Conservation (phyloP, 306 rosid species). For the Betula pendula region DNA sequence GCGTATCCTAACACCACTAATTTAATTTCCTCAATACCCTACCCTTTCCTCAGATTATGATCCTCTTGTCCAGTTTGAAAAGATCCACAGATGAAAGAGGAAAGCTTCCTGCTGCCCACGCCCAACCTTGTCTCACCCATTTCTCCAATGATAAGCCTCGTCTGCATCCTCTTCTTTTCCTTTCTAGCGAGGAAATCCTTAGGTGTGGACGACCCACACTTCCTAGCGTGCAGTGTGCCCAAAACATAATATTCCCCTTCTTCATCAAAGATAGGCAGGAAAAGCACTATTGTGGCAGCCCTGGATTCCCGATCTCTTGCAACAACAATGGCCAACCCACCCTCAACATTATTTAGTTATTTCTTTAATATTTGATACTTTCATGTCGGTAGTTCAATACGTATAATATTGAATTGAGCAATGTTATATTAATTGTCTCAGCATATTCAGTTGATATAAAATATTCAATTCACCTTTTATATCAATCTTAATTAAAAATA, state of each 20-base stretch:
- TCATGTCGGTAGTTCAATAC: no score
- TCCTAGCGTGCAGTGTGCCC: slow-evolving; percentile 25
- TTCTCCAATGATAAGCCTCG: no score
- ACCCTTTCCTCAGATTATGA: background rate
- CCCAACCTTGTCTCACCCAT: no score
- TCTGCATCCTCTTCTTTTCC: slow-evolving; percentile 4
- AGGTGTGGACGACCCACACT: slow-evolving; percentile 7
- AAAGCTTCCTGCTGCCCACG: background rate
- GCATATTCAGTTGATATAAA: no score
- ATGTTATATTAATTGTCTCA: no score
- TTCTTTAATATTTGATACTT: no score
- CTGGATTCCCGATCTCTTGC: slow-evolving; percentile 31
- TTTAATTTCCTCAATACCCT: no score
- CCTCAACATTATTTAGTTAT: no score
- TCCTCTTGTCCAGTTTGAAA: background rate
- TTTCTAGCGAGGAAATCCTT: background rate
- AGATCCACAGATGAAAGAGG: slow-evolving; percentile 28
- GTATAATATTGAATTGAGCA: no score
- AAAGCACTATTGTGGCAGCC: slow-evolving; percentile 30
- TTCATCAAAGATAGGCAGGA: background rate
- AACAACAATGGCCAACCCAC: slow-evolving; percentile 10
- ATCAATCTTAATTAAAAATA: no score
- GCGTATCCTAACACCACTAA: no score
- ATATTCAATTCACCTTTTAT: no score
- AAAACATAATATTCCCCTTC: slow-evolving; percentile 33